Percentiles rank a stretch among this genome's conserved stretches.
Conservation (phyloP, 805 yeast species). For the Candida saitoana region DNA sequence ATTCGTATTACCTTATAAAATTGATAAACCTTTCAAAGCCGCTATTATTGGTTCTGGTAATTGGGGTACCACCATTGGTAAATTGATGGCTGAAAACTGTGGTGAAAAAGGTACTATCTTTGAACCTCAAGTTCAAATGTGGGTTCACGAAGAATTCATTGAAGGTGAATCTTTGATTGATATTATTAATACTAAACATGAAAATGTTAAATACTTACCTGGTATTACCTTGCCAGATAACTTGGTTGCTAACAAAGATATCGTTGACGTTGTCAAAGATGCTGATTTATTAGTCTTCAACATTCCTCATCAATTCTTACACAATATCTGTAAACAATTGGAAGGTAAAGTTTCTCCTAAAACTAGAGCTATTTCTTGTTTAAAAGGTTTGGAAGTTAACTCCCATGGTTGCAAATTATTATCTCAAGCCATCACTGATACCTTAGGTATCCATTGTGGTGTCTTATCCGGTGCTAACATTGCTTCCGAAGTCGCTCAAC, state of each 20-base stretch:
- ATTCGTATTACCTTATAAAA: conserved; percentile 22
- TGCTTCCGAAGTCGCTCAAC: conserved; percentile 94
- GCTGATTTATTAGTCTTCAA: conserved; percentile 90
- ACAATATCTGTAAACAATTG: conserved; percentile 69
- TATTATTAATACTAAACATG: conserved; percentile 85
- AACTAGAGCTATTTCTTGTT: conserved; percentile 88
- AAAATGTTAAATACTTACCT: conserved; percentile 94
- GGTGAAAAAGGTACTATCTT: conserved; percentile 69
- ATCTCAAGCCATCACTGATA: conserved; percentile 72
- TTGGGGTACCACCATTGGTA: conserved; percentile 98
- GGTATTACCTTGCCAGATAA: conserved; percentile 81
- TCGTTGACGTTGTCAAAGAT: conserved; percentile 67
- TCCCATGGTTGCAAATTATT: conserved; percentile 81
- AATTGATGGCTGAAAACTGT: conserved; percentile 87
- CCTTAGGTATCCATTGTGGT: conserved; percentile 87
- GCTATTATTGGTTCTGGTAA: conserved; percentile 93
- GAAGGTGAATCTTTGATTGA: conserved; percentile 81
- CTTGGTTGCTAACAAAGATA: conserved; percentile 81
- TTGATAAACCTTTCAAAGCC: conserved; percentile 34
- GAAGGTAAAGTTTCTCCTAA: conserved; percentile 67
- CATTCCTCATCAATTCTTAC: conserved; percentile 95
- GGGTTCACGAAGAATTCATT: conserved; percentile 89
- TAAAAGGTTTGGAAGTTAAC: conserved; percentile 90
- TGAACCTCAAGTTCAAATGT: conserved; percentile 77
- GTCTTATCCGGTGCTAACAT: conserved; percentile 96